A percentile compares a stretch with the other conserved stretches of the same genome.
These are phyloP conservation scores for Peribolospora kevripleyi DNA, from an alignment of 768 basidiomycete species.

Conservation along the genomic window DNA sequence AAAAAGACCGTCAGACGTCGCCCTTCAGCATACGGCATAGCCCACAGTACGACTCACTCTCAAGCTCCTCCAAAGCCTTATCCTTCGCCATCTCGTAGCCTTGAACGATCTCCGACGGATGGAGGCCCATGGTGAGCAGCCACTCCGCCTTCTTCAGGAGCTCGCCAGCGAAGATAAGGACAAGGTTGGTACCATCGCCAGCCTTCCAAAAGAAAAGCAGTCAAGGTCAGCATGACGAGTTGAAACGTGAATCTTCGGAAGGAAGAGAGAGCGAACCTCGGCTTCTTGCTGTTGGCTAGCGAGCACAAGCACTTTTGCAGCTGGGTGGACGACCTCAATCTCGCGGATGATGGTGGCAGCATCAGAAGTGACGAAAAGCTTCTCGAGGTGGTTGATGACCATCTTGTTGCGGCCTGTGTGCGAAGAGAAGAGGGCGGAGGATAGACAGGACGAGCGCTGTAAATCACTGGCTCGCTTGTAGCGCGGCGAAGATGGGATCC, in stretches of 20 bases:
- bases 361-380: slow-evolving; percentile 92
- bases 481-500: neutral
- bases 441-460: neutral
- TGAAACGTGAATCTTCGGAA: neutral
- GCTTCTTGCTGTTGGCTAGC: slow-evolving; percentile 86
- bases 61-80: slow-evolving; percentile 66
- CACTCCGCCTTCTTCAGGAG: slow-evolving; percentile 78
- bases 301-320: slow-evolving; percentile 97
- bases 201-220: slow-evolving; percentile 29
- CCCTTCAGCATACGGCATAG: neutral
- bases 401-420: slow-evolving; percentile 73
- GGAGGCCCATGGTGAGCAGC: slow-evolving; percentile 82
- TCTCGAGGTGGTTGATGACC: slow-evolving; percentile 86
- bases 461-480: neutral
- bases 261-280: slow-evolving; percentile 35
- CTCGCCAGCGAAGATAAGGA: slow-evolving; percentile 85
- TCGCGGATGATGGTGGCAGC: slow-evolving; percentile 96
- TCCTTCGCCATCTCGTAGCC: slow-evolving; percentile 78
- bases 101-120: slow-evolving; percentile 82
- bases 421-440: slow-evolving; percentile 1
- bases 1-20: neutral
- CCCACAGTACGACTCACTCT: slow-evolving; percentile 37
- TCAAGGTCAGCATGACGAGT: neutral
- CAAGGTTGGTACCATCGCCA: slow-evolving; percentile 91
- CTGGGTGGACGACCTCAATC: slow-evolving; percentile 94